Percentiles rank a stretch among this genome's conserved stretches.
Conservation (phyloP, 2,329 filamentous ascomycete species). For the Colletotrichum lentis region DNA sequence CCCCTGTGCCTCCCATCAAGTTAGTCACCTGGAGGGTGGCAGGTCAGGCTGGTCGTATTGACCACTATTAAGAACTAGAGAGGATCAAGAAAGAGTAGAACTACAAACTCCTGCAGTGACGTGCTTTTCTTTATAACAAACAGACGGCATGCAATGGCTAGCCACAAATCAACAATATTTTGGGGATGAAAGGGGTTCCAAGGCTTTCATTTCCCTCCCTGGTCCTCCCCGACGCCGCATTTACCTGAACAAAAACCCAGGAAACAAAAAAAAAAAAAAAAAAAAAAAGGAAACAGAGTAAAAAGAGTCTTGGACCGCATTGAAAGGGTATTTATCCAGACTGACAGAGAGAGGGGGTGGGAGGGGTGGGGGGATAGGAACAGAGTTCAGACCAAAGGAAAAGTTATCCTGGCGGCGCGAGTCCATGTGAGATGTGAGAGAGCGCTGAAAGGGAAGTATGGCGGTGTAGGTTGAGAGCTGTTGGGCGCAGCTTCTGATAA, state of each 20-base stretch:
- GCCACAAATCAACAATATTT: not conserved
- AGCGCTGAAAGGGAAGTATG: not conserved
- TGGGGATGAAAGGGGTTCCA: not conserved
- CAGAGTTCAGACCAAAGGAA: not conserved
- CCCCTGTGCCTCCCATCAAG: not conserved
- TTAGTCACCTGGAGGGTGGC: not conserved
- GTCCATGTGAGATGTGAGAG: not conserved
- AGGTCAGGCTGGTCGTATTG: not conserved
- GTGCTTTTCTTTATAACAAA: constrained; percentile 5
- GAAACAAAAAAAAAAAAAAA: too few relatives aligned
- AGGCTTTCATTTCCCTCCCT: not conserved
- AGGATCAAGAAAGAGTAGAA: not conserved
- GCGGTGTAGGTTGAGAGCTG: not conserved
- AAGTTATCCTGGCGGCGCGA: not conserved
- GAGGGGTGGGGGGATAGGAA: too few relatives aligned
- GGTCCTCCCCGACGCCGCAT: constrained; percentile 12
- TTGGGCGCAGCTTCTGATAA: not conserved
- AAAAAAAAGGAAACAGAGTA: too few relatives aligned
- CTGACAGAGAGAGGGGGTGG: constrained; percentile 8
- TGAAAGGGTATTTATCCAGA: constrained; percentile 38
- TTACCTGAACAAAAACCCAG: not conserved
- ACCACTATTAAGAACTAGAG: not conserved
- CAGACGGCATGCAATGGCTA: constrained; percentile 16
- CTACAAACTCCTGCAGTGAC: too few relatives aligned
- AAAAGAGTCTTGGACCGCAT: constrained; percentile 14